Base-by-base conservation (phyloP, 2,329 filamentous ascomycete species). In the Fusarium oxysporum region DNA sequence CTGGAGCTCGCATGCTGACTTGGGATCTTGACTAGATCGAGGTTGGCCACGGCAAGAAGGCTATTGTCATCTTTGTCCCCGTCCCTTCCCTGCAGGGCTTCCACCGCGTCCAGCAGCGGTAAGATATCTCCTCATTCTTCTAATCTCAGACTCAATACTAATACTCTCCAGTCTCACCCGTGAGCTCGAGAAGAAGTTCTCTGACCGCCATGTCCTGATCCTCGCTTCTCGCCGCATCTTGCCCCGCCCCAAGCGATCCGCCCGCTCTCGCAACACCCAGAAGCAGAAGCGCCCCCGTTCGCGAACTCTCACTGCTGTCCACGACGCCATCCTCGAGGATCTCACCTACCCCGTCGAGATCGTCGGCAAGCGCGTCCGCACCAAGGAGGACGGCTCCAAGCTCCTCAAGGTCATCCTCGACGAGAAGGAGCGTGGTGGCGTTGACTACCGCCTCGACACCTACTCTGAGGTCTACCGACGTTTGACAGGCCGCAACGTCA, bases 151-250 rank as follows among this genome's bases (percentile, higher is more conserved):
- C 7, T 3, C 28, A 47, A n/a, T 19, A 63, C 76, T 82, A 70
- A 81, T 68, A 5, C n/a, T 5, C 1, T 35, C 8, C 66, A 98
- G 96, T 85, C 92, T 99, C 84, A 99, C 96, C 87, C 96, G 96
- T 88, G 96, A 99, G 91, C 95, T 99, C 84, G 96, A 99, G 93
- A 99, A 99, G 95, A 99, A 99, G 91, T 99, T 99, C 94, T 98
- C 96, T 78, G 96, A 99, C 91, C 96, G 96, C 88, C 96, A 99
- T 88, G 96, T 99, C 86, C 90, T 99, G 86, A 95, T 99, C 92
- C 93, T 99, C 82, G 96, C 96, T 81, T 97, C 96, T 83, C 96
- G 96, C 91, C 96, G 96, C 87, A 99, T 99, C 83, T 91, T 99
- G 74, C 96, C 96, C 85, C 95, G 95, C 86, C 96, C 96, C 86